Evolutionary conservation across 23 red algal genomes (phyloP).

Genomic region (Gracilaria domingensis): DNA sequence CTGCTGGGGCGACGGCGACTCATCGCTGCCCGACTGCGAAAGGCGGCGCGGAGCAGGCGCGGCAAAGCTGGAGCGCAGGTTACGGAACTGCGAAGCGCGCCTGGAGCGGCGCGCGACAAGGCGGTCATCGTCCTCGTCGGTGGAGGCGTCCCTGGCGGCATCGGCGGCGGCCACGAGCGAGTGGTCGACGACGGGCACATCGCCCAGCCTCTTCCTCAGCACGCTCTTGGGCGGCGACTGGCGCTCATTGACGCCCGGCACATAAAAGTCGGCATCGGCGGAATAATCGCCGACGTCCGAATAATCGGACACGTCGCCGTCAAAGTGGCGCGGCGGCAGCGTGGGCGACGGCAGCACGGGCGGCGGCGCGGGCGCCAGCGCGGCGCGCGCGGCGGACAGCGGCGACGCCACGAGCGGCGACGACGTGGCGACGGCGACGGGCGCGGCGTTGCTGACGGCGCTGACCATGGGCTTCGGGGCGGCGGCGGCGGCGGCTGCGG

Average conservation of each 20-base stretch:
- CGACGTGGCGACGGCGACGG: slow-evolving; percentile 20
- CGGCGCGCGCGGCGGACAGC: background rate
- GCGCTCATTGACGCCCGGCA: slow-evolving; percentile 58
- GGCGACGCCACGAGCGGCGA: background rate
- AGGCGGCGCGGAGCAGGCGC: background rate
- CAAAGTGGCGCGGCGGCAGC: slow-evolving; percentile 9
- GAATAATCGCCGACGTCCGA: slow-evolving; percentile 51
- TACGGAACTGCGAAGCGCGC: background rate
- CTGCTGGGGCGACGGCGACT: background rate
- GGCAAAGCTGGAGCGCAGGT: background rate
- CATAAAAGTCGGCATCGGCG: slow-evolving; percentile 57
- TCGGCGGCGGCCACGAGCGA: slow-evolving; percentile 15
- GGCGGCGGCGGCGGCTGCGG: background rate
- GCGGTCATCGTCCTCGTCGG: background rate
- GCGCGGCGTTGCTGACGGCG: background rate
- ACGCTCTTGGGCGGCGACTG: slow-evolving; percentile 29
- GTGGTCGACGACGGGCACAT: slow-evolving; percentile 22
- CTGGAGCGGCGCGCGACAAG: background rate
- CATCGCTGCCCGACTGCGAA: background rate
- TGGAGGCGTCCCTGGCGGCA: slow-evolving; percentile 1
- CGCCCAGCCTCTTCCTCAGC: background rate
- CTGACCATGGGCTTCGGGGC: background rate
- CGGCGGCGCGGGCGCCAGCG: slow-evolving; percentile 2
- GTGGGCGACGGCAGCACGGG: slow-evolving; percentile 12
- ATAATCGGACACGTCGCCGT: slow-evolving; percentile 45